Base-by-base conservation (phyloP, 164 flowering plant species). In the Santalum album region DNA sequence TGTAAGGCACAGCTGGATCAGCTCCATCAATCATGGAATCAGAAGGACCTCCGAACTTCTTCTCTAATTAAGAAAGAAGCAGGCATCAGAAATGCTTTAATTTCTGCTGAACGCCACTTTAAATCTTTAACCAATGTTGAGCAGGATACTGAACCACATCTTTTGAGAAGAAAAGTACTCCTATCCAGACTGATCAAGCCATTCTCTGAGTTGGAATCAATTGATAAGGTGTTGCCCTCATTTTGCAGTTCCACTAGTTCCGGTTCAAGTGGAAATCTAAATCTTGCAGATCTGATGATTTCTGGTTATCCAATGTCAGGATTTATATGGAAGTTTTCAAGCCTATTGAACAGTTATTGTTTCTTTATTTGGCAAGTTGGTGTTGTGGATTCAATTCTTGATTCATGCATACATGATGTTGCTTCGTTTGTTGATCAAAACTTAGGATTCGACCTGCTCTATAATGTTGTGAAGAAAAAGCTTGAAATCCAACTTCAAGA, bases 11-110 rank as follows among this genome's bases (percentile, higher is more conserved):
- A 92, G 59, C 76, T 92, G 64, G 82, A 86, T 51, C 76, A 80
- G 58, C 94, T 92, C 62, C 95, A 92, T 75, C 84, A 70, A 63
- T 48, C 79, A 49, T 92, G 98, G 98, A 92, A 75, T 59, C 91
- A 84, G 66, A 89, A 79, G 60, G 98, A 87, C 53, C 42, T 58
- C 44, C 83, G 64, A 20, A 61, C 67, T 55, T 76, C 88, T 60
- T 77, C 84, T 56, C 74, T 92, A 43, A 55, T 64, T 22, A 84
- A 79, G 69, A 80, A 63, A 66, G 98, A 88, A 77, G 70, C 76
- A 56, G 71, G 64, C 48, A 49, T 82, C 36, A 82, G 60, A 69
- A 78, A 66, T 75, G 62, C 79, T 23, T 61, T 88, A 55, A 35
- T 61, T 55, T 78, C 89, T 64, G 67, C 81, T 25, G 85, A 83